Evolutionary conservation across 495 filamentous ascomycete genomes (phyloP), one percentile per base, ranked within the genome.

Genomic region (Trichoderma erinaceum): DNA sequence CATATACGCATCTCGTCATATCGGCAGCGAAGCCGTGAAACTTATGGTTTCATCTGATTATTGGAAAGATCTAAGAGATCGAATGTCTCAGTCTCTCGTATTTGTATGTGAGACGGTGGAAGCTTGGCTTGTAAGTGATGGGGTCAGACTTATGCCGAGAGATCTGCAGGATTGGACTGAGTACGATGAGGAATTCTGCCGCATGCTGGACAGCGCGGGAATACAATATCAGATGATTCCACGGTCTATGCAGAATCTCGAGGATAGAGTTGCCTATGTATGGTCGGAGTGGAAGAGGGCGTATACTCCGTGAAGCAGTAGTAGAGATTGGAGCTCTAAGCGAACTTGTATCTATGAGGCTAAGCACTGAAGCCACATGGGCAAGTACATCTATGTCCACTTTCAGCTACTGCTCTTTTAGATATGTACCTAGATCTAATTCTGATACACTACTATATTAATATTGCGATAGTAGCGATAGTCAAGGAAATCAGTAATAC

Each of bases 111-210:
- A 84, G 67, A 73, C 80, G 18, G 78, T 75, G 10, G 72, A 66
- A 13, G 68, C 67, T 32, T 84, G 80, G 81, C 66, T 85, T 15
- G 67, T 71, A 5, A 78, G 85, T 70, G 84, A 85, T 50, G 84
- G 84, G 2, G 76, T 82, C 35, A 71, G 84, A 66, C 67, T 84
- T 68, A 86, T 84, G 83, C 81, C 83, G 8, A 64, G 71, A 27
- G 73, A 76, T 63, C 16, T 50, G 2, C 68, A 72, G 12, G 79
- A 82, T 18, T 84, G 83, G 81, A 63, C 68, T 29, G 66, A 70
- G 3, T 68, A 81, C 21, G 75, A 85, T 65, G 58, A 29, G 0
- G 23, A 70, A 35, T 78, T 76, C 61, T 76, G 75, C 65, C 65
- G 25, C 12, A 65, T 73, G 69, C 64, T 79, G 43, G 66, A 52